Percentiles rank a stretch among this genome's conserved stretches.
These are phyloP conservation scores for Penicillium cinerascens DNA, from an alignment of 495 filamentous ascomycete genomes.

Conservation along the genomic window DNA sequence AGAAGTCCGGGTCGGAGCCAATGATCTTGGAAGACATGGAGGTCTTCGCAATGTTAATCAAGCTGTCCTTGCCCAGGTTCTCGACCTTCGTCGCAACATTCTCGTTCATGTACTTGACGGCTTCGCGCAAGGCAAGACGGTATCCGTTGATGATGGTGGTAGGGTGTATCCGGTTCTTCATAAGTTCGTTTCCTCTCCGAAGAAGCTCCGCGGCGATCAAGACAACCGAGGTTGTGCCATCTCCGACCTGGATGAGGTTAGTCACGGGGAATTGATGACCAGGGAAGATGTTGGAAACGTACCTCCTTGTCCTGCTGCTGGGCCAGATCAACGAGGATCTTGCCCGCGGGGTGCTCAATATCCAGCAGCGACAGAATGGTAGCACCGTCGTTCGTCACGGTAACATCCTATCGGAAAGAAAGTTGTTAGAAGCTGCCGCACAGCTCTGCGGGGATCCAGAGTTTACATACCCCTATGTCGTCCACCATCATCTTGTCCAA, in stretches of 20 bases:
- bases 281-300: conserved; percentile 5
- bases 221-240: conserved; percentile 97
- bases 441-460: conserved; percentile 27
- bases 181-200: conserved; percentile 90
- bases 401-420: conserved; percentile 69
- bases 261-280: not conserved
- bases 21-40: conserved; percentile 99
- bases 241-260: conserved; percentile 62
- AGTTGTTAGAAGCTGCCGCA: conserved; percentile 23
- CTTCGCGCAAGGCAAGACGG: conserved; percentile 89
- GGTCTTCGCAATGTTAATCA: conserved; percentile 94
- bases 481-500: conserved; percentile 99
- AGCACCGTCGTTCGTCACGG: conserved; percentile 97
- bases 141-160: conserved; percentile 99
- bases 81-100: conserved; percentile 96
- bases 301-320: conserved; percentile 99
- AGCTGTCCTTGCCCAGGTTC: conserved; percentile 78
- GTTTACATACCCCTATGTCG: conserved; percentile 79
- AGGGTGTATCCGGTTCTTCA: conserved; percentile 99
- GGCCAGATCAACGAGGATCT: conserved; percentile 95
- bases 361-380: conserved; percentile 94
- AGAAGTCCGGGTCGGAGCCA: conserved; percentile 93
- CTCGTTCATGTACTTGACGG: conserved; percentile 98
- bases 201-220: conserved; percentile 96
- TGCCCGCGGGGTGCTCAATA: conserved; percentile 96